Base-by-base conservation (phyloP, 305 asterid genomes). In the Fraxinus sp. region DNA sequence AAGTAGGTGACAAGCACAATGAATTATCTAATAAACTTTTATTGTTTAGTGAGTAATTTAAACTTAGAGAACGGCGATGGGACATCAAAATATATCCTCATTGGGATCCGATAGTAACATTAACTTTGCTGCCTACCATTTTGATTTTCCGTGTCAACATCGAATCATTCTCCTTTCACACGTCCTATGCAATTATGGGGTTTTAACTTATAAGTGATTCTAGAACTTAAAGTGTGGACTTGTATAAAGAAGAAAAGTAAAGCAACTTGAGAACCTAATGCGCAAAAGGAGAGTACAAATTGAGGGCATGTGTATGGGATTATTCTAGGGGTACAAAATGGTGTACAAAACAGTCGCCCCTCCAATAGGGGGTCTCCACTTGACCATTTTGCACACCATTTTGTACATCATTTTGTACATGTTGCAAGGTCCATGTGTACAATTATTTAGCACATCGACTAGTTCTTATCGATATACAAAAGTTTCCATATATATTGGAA, bases 1-100 rank as follows among this genome's bases (percentile, higher is more conserved):
- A 82, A 37, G 52, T 70, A 55, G 78, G 83, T 76, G 33, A 84
- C 83, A 81, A 57, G 81, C 83, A 83, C 90, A 81, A 6, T 75
- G 85, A 81, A 83, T 46, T 18, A 77, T 57, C 41, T 28, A 82
- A 70, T 75, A 5, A 59, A 33, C 57, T 32, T 36, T 81, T 62
- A 57, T 26, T 30, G 55, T 71, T 55, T 75, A 22, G 59, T 39
- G 35, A 39, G 52, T 41, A 77, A 76, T 64, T 64, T 26, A 46
- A 62, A 7, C 8, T 28, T 26, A 10, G 35, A 28, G 26, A 46
- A 32, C 39, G 66, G 76, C 62, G 14, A 55, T 66, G 81, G 85
- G 85, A 66, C 85, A 76, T 5, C 73, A 30, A 70, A 80, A 5
- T 20, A 37, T 43, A 55, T 76, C 71, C 71, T 82, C 77, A 68